Evolutionary conservation across 345 rosid genomes (phyloP), one percentile per base, ranked within the genome.

Genomic region (Eucalyptus polyanthemos): DNA sequence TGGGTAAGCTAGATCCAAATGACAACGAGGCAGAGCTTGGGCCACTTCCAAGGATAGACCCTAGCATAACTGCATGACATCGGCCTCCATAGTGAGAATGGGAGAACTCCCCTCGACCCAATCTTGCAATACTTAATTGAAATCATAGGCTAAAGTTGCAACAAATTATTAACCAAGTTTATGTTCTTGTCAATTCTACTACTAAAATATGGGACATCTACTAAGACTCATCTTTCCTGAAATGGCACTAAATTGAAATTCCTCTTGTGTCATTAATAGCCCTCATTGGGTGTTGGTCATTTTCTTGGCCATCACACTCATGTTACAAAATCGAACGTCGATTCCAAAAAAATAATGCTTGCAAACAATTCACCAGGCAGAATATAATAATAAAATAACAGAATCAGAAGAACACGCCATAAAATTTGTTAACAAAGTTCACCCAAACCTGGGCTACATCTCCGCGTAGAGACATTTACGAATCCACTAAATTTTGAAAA

Each of bases 1-100:
- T 94, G 34, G 93, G 95, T 92, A 97, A 93, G 92, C 99, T 97
- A 83, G 98, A 97, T 62, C 94, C 98, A 93, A 96, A 95, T 53
- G 99, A 97, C 89, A 96, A 85, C 6, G 99, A 96, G 47, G 93
- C 90, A 50, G 97, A 97, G 93, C 95, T 97, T 58, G 91, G 93
- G 89, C 95, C 95, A 86, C 98, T 95, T 91, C 95, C 94, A 21
- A 93, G 91, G 87, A 92, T 88, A 49, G 95, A 95, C 44, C 96
- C 95, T 17, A 76, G 92, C 4, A 94, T 94, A 91, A 96, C 99
- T 97, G 94, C 91, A 91, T 90, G 58, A 86, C 87, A 29, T 17
- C 22, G 42, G n/a, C 51, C 72, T 44, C 65, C 72, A n/a, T 22
- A 69, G 42, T 69, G 42, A 69, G 80, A 69, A 31, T 31, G 80